Conservation (phyloP, 1,139 yeast genomes). For the Wickerhamiella pararugosa region DNA sequence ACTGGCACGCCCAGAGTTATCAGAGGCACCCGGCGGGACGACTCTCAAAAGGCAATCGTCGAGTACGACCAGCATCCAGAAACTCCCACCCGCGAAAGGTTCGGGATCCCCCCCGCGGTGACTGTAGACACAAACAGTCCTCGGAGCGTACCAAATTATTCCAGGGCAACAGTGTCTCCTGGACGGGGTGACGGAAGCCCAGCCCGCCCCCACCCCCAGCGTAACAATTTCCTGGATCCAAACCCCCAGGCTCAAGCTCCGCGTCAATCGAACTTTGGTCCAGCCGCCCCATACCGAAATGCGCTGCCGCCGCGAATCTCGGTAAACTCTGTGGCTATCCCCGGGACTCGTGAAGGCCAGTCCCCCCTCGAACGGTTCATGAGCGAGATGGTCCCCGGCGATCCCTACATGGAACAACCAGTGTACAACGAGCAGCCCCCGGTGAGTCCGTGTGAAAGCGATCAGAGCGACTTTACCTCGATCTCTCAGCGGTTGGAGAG, state of each 20-base stretch:
- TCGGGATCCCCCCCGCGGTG: constrained; percentile 6
- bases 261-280: neutral
- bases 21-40: constrained; percentile 8
- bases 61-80: constrained; percentile 13
- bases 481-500: constrained; percentile 9
- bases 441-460: constrained; percentile 7
- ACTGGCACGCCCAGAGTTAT: constrained; percentile 10
- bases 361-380: constrained; percentile 8
- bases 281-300: constrained; percentile 5
- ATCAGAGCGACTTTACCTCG: constrained; percentile 11
- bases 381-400: constrained; percentile 1
- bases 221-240: too few species aligned
- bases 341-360: neutral
- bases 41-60: constrained; percentile 8
- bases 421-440: constrained; percentile 5
- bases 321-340: neutral
- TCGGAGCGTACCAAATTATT: constrained; percentile 9
- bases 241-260: too few species aligned
- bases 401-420: too few species aligned
- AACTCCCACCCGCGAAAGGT: too few species aligned
- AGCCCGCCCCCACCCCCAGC: too few species aligned
- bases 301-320: constrained; percentile 4
- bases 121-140: neutral
- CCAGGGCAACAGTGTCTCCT: too few species aligned
- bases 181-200: too few species aligned